A percentile compares a stretch with the other conserved stretches of the same genome.
phyloP scores from a whole-genome alignment of 805 yeast species.

The Ogataea naganishii region DNA sequence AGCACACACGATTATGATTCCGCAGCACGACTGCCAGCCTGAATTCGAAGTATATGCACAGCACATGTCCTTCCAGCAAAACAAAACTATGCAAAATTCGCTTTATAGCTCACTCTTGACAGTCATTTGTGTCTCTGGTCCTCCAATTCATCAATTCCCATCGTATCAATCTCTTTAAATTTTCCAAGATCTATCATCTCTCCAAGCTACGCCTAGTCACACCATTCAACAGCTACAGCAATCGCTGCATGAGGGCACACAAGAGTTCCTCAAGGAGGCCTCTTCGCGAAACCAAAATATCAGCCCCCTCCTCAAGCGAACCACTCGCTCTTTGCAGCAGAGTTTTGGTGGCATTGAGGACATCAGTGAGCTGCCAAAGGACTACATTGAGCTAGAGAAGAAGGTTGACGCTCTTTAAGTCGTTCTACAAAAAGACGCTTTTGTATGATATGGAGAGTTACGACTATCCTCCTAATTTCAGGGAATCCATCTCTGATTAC shows the following conservation, averaged over 20 bases:
- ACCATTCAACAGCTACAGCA: constrained; percentile 24
- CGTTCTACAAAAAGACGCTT: constrained; percentile 45
- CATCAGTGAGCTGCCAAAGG: constrained; percentile 66
- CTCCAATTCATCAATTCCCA: no score
- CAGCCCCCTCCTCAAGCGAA: constrained; percentile 51
- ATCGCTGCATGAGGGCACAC: constrained; percentile 23
- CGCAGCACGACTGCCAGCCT: no score
- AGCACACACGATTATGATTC: no score
- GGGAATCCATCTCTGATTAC: constrained; percentile 57
- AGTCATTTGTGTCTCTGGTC: no score
- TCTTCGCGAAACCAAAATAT: constrained; percentile 25
- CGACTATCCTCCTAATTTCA: constrained; percentile 75
- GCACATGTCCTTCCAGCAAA: no score
- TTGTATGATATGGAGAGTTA: constrained; percentile 62
- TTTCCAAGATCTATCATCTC: constrained; percentile 21
- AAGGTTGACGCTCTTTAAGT: constrained; percentile 57
- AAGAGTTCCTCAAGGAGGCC: constrained; percentile 25
- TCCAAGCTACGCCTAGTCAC: constrained; percentile 23
- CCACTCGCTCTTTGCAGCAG: constrained; percentile 50
- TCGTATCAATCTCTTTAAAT: constrained; percentile 10
- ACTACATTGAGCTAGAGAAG: constrained; percentile 58
- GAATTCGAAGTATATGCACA: no score
- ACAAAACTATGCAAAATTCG: no score
- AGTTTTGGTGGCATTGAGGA: constrained; percentile 58
- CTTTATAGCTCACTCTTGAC: no score